Percentiles rank a stretch among this genome's conserved stretches.
Evolutionary conservation across 257 asterid species (phyloP).

Genomic region (Paulownia fortunei): DNA sequence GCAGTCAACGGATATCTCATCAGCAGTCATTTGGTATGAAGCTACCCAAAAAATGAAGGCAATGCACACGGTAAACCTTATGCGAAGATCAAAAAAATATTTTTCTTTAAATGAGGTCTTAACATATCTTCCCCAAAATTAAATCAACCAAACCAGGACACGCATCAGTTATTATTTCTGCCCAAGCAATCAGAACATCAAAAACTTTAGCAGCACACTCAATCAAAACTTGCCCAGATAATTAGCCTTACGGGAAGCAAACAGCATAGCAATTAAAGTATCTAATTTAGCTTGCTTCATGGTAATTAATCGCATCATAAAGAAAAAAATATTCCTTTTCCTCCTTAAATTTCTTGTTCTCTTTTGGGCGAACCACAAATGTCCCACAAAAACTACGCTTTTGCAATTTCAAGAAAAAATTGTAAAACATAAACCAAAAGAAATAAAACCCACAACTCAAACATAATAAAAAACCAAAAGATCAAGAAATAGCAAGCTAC

Average conservation of each 20-base stretch:
- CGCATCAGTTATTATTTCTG: not conserved
- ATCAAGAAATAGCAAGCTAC: not conserved
- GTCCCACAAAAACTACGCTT: too few relatives aligned
- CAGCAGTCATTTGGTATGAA: not conserved
- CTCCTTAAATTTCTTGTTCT: not conserved
- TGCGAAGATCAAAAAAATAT: not conserved
- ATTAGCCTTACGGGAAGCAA: constrained; percentile 6
- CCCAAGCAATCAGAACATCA: constrained; percentile 1
- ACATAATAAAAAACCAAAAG: not conserved
- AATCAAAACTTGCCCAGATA: constrained; percentile 6
- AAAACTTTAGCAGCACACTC: not conserved
- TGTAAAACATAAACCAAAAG: not conserved
- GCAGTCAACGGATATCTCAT: not conserved
- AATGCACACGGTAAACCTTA: not conserved
- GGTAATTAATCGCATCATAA: not conserved
- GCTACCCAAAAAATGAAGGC: not conserved
- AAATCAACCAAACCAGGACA: constrained; percentile 9
- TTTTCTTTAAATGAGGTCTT: not conserved
- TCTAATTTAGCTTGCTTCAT: not conserved
- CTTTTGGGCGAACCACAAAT: not conserved
- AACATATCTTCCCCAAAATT: not conserved
- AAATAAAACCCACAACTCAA: not conserved
- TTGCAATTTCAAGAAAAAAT: not conserved
- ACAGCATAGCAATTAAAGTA: constrained; percentile 1
- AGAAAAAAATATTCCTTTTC: not conserved